Evolutionary conservation across 371 early-diverging fungal genomes (phyloP).

Genomic region (Amoeboradix gromovi): DNA sequence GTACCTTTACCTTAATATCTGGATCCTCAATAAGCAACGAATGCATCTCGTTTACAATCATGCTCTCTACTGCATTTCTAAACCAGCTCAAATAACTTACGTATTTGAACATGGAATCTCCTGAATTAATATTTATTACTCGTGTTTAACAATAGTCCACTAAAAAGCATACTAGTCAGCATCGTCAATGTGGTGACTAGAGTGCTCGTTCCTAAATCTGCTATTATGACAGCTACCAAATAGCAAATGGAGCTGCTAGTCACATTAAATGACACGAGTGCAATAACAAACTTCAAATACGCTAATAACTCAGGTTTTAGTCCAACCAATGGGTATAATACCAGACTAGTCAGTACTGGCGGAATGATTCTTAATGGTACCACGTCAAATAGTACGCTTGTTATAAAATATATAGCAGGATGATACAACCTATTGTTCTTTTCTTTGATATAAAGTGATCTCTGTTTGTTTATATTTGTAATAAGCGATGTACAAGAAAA

Average conservation of each 20-base stretch:
- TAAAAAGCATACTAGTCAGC: slow-evolving; percentile 64
- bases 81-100: slow-evolving; percentile 52
- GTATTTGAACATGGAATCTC: slow-evolving; percentile 28
- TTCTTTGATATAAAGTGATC: slow-evolving; percentile 46
- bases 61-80: slow-evolving; percentile 58
- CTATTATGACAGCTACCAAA: slow-evolving; percentile 32
- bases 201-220: slow-evolving; percentile 43
- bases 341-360: slow-evolving; percentile 43
- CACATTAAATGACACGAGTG: slow-evolving; percentile 52
- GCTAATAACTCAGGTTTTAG: slow-evolving; percentile 19
- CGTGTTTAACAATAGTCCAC: slow-evolving; percentile 58
- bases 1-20: slow-evolving; percentile 45
- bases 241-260: slow-evolving; percentile 42
- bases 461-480: slow-evolving; percentile 28
- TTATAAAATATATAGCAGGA: slow-evolving; percentile 12
- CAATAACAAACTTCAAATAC: slow-evolving; percentile 39
- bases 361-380: slow-evolving; percentile 50
- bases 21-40: slow-evolving; percentile 43
- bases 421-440: slow-evolving; percentile 56
- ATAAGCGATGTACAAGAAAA: slow-evolving; percentile 31
- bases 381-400: slow-evolving; percentile 37
- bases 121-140: slow-evolving; percentile 8
- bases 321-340: slow-evolving; percentile 63
- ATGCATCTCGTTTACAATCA: slow-evolving; percentile 52
- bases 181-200: slow-evolving; percentile 42